Base-by-base conservation (phyloP, 441 rosid species). In the Croton setiger region DNA sequence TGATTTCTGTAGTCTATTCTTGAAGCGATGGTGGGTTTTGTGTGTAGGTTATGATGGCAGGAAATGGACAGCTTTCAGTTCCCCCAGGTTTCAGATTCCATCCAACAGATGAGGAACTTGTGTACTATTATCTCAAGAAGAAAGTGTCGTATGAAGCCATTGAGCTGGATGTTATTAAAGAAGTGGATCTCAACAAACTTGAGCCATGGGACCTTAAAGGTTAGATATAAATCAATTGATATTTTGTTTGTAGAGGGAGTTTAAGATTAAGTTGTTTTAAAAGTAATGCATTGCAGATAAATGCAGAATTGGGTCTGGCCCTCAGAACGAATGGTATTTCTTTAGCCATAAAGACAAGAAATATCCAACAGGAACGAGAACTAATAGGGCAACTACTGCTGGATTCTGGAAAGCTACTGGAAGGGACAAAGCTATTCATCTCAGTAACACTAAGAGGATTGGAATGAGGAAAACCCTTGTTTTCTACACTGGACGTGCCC, bases 341-440 rank as follows among this genome's bases (percentile, higher is more conserved):
- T 94, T 94, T 71, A 92, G 99, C 66, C 99, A 90, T 81, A 94
- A 94, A 77, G 98, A 94, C 78, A 94, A 88, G 83, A 94, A 94
- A 63, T 94, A 94, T 72, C 97, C 98, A 4, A 94, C 96, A 0
- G 98, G 98, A 59, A 94, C 96, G 2, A 68, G 98, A 81, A 94
- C 96, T 14, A 94, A 94, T 64, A 79, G 99, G 11, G 99, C 97
- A 17, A 92, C 99, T 1, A 76, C 87, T 0, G 91, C 90, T 1
- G 99, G 99, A 2, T 94, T 94, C 72, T 94, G 99, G 97, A 94
- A 94, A 79, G 99, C 99, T n/a, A 94, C 99, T 0, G 98, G 99
- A 23, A 88, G 99, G 20, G 99, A 94, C 71, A 94, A 94, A 85
- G 88, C 88, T 74, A 94, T 94, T 45, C 81, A 83, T 39, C 86